Conservation (phyloP, 257 asterid species). For the Forsythia viridissima region DNA sequence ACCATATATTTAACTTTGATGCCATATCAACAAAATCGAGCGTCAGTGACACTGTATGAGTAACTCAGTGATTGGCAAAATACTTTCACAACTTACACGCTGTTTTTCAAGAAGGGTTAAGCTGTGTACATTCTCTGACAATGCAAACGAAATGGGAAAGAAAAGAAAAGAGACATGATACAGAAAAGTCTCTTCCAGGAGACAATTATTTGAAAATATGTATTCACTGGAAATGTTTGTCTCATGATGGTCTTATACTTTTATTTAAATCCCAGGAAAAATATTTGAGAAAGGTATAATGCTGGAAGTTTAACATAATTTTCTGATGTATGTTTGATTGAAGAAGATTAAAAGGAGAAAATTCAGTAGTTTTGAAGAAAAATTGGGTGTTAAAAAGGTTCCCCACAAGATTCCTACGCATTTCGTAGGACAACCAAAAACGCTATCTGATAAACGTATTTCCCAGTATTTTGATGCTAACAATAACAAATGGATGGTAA, state of each 20-base stretch:
- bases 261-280: background rate
- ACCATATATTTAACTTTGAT: constrained; percentile 9
- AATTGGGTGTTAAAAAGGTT: background rate
- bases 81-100: background rate
- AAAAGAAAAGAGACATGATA: constrained; percentile 1
- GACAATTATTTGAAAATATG: constrained; percentile 9
- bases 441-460: background rate
- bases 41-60: background rate
- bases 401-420: background rate
- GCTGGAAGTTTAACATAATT: background rate
- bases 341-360: background rate
- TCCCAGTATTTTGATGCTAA: constrained; percentile 3
- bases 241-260: background rate
- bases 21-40: background rate
- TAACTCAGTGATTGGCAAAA: constrained; percentile 14
- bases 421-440: background rate
- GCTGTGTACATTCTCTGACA: constrained; percentile 1
- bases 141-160: background rate
- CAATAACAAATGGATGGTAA: background rate
- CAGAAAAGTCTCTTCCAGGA: background rate
- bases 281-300: constrained; percentile 5
- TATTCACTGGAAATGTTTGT: constrained; percentile 10
- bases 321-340: background rate
- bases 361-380: background rate
- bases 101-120: constrained; percentile 2